These are phyloP conservation scores for Melanomma pulvis-pyrius DNA, from an alignment of 495 filamentous ascomycete species.

Conservation along the genomic window DNA sequence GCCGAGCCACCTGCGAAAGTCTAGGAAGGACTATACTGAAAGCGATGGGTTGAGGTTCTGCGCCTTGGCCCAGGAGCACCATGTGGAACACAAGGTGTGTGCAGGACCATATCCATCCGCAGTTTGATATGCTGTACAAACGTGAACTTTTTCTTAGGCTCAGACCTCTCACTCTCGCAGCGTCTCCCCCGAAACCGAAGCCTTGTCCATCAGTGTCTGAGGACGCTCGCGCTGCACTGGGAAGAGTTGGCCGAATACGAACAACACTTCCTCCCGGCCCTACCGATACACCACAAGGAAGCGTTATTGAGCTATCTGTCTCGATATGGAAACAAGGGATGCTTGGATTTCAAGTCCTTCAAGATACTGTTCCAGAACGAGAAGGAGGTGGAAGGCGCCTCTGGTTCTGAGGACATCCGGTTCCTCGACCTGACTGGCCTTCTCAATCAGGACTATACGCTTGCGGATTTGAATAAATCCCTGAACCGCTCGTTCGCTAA, in stretches of 20 bases:
- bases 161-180: conserved; percentile 26
- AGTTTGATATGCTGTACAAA: conserved; percentile 37
- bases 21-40: conserved; percentile 23
- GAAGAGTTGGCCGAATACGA: conserved; percentile 67
- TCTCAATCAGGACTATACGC: conserved; percentile 59
- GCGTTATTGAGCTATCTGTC: conserved; percentile 66
- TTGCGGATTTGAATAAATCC: conserved; percentile 63
- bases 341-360: conserved; percentile 52
- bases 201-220: conserved; percentile 61
- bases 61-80: conserved; percentile 9
- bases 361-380: conserved; percentile 43
- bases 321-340: conserved; percentile 52
- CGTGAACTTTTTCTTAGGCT: conserved; percentile 44
- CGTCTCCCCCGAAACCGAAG: conserved; percentile 44
- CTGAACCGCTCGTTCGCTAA: conserved; percentile 40
- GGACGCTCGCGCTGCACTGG: conserved; percentile 69
- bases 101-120: conserved; percentile 44
- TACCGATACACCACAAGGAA: conserved; percentile 64
- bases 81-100: conserved; percentile 23
- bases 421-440: conserved; percentile 68
- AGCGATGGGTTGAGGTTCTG: not conserved
- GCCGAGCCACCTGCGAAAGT: conserved; percentile 19
- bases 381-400: conserved; percentile 35
- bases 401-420: conserved; percentile 56
- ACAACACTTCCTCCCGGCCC: conserved; percentile 62